A percentile compares a stretch with the other conserved stretches of the same genome.
These are phyloP conservation scores for Huntiella savannae DNA, from an alignment of 2,329 filamentous ascomycete species.

Conservation along the genomic window DNA sequence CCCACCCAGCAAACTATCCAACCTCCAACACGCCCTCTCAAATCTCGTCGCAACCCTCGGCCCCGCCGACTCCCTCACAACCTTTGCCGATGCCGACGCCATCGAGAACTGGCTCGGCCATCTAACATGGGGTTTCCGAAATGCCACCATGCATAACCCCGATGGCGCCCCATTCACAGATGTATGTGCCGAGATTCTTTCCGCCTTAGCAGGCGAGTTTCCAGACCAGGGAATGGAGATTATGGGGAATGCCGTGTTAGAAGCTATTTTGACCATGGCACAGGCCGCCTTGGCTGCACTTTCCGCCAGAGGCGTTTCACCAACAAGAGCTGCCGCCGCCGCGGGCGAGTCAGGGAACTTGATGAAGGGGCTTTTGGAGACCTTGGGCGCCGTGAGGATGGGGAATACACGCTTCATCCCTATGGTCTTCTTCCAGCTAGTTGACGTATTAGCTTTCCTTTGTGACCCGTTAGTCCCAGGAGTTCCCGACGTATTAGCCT, in stretches of 20 bases:
- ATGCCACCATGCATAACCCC: conserved; percentile 6
- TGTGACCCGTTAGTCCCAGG: conserved; percentile 41
- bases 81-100: conserved; percentile 29
- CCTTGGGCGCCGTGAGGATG: conserved; percentile 52
- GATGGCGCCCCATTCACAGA: conserved; percentile 8
- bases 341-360: conserved; percentile 49
- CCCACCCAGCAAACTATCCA: conserved; percentile 48
- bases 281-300: conserved; percentile 27
- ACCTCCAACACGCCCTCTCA: conserved; percentile 16
- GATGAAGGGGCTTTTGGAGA: conserved; percentile 47
- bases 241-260: conserved; percentile 52
- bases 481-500: conserved; percentile 33
- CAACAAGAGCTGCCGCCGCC: conserved; percentile 36
- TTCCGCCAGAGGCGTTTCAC: conserved; percentile 39
- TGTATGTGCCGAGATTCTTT: conserved; percentile 23
- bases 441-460: conserved; percentile 47
- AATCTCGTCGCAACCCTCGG: conserved; percentile 9
- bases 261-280: conserved; percentile 50
- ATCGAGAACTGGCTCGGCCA: conserved; percentile 45
- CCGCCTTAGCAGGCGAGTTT: conserved; percentile 50
- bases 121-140: conserved; percentile 33
- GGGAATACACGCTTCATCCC: conserved; percentile 62
- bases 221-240: conserved; percentile 55
- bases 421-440: conserved; percentile 55
- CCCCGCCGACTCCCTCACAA: conserved; percentile 18